Conservation (phyloP, 805 yeast species). For the Lachancea sp. region DNA sequence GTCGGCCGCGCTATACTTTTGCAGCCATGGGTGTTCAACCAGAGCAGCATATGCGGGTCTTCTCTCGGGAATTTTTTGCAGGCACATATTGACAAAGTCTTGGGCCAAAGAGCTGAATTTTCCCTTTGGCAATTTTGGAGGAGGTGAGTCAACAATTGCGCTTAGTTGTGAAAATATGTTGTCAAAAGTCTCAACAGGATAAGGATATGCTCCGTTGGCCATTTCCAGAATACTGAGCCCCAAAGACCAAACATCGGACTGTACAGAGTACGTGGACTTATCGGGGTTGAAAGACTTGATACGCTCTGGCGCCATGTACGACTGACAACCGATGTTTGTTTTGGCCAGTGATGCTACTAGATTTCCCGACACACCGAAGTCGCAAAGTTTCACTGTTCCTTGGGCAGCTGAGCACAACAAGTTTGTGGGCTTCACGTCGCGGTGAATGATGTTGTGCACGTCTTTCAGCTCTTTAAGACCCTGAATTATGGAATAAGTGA, state of each 20-base stretch:
- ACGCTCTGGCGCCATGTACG: constrained; percentile 98
- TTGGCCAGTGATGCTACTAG: constrained; percentile 90
- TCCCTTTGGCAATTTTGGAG: constrained; percentile 66
- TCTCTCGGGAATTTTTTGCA: constrained; percentile 71
- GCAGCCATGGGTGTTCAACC: constrained; percentile 79
- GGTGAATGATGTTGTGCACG: constrained; percentile 83
- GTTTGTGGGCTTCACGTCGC: constrained; percentile 96
- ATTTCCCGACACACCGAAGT: constrained; percentile 94
- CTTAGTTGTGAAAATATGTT: constrained; percentile 87
- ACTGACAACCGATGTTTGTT: constrained; percentile 95
- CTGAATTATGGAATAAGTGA: constrained; percentile 69
- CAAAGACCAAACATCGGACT: constrained; percentile 92
- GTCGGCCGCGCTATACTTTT: constrained; percentile 40
- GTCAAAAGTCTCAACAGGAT: constrained; percentile 87
- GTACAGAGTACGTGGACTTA: constrained; percentile 80
- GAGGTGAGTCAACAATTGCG: constrained; percentile 94
- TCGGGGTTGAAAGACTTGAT: constrained; percentile 70
- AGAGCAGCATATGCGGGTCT: constrained; percentile 78
- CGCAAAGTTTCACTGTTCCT: constrained; percentile 90
- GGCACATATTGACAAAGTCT: constrained; percentile 68
- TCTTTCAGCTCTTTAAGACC: constrained; percentile 86
- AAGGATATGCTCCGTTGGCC: constrained; percentile 90
- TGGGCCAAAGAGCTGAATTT: constrained; percentile 70
- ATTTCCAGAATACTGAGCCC: constrained; percentile 84
- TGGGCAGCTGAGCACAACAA: constrained; percentile 64